Percentiles rank a stretch among this genome's conserved stretches.
These are phyloP conservation scores for Kodamaea fungicola DNA, from an alignment of 1,139 yeast genomes.

Conservation along the genomic window DNA sequence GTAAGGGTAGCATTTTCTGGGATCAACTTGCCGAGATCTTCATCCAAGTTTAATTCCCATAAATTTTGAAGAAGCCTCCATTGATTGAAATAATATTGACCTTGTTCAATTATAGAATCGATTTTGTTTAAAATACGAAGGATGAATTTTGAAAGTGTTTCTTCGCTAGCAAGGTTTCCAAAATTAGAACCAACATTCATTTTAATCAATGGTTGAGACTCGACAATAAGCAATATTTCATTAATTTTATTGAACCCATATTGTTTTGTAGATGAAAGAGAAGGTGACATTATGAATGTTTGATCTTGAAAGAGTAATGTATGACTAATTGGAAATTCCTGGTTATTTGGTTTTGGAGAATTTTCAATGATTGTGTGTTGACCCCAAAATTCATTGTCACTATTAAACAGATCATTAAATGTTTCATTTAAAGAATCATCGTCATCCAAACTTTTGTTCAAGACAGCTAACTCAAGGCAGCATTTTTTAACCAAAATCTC, in stretches of 20 bases:
- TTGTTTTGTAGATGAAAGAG: constrained; percentile 21
- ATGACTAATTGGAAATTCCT: constrained; percentile 18
- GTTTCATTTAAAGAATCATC: not conserved
- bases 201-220: constrained; percentile 14
- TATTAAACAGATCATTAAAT: not conserved
- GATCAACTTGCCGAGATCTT: constrained; percentile 20
- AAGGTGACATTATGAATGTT: constrained; percentile 36
- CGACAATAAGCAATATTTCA: constrained; percentile 7
- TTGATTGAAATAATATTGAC: constrained; percentile 32
- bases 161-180: not conserved
- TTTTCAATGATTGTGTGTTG: too few relatives aligned
- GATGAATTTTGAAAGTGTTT: constrained; percentile 2
- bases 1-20: constrained; percentile 27
- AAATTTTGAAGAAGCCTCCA: constrained; percentile 61
- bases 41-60: constrained; percentile 46
- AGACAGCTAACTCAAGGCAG: constrained; percentile 11
- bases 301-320: constrained; percentile 42
- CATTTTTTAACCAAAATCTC: constrained; percentile 35
- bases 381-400: not conserved
- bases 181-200: constrained; percentile 1
- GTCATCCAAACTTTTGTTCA: constrained; percentile 1
- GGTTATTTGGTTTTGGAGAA: too few relatives aligned
- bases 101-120: constrained; percentile 20
- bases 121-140: constrained; percentile 14
- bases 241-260: constrained; percentile 6